Percentiles rank a stretch among this genome's conserved stretches.
Conservation (phyloP, 768 basidiomycete genomes). For the Psilocybe tampanensis region DNA sequence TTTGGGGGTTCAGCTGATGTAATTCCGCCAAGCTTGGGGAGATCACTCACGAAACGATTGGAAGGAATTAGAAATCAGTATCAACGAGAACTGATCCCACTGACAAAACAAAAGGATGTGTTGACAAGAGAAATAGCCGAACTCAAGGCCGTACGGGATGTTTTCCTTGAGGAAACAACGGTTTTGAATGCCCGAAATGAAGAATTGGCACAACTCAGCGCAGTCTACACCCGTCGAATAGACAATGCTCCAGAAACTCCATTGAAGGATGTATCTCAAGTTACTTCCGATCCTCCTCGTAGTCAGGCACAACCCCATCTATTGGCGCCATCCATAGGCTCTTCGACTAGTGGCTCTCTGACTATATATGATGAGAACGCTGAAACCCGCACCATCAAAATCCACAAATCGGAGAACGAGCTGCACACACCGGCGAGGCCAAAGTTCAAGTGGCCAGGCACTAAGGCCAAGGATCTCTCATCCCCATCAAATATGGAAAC, state of each 20-base stretch:
- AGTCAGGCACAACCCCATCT: slow-evolving; percentile 29
- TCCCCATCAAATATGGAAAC: slow-evolving; percentile 34
- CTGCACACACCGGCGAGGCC: slow-evolving; percentile 51
- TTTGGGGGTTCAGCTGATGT: slow-evolving; percentile 34
- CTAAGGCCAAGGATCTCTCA: slow-evolving; percentile 49
- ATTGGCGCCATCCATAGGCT: slow-evolving; percentile 39
- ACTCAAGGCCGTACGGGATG: slow-evolving; percentile 82
- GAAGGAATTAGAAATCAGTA: slow-evolving; percentile 90
- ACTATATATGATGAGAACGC: slow-evolving; percentile 50
- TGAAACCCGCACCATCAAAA: slow-evolving; percentile 40
- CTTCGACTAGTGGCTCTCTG: slow-evolving; percentile 48
- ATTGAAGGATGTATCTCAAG: slow-evolving; percentile 23
- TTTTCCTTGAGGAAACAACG: slow-evolving; percentile 89
- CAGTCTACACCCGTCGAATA: slow-evolving; percentile 79
- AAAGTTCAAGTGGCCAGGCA: slow-evolving; percentile 75
- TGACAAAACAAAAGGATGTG: slow-evolving; percentile 80
- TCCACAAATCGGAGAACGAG: slow-evolving; percentile 48
- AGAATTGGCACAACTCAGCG: slow-evolving; percentile 85
- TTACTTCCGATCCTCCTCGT: slow-evolving; percentile 31
- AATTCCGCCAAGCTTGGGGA: slow-evolving; percentile 50
- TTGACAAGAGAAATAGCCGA: slow-evolving; percentile 83
- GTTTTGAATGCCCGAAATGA: slow-evolving; percentile 91
- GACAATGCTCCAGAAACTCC: slow-evolving; percentile 52
- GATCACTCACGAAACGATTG: slow-evolving; percentile 82
- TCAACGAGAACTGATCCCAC: slow-evolving; percentile 80